A percentile compares a stretch with the other conserved stretches of the same genome.
Evolutionary conservation across 192 early-diverging fungal genomes (phyloP).

Genomic region (Entomortierella beljakovae): DNA sequence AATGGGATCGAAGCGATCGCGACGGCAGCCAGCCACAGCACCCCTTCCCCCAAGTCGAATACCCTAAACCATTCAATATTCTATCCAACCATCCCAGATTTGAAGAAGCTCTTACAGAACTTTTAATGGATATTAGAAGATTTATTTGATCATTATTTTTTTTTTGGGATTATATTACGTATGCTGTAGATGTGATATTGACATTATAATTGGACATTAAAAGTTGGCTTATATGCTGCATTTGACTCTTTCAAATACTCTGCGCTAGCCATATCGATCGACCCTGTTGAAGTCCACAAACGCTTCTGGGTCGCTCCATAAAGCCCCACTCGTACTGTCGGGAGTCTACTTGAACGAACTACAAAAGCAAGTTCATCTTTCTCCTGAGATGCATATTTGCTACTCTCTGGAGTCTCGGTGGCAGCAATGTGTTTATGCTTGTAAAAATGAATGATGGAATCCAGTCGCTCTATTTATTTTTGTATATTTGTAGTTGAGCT

Average conservation of each 20-base stretch:
- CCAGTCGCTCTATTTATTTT: conserved; percentile 11
- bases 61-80: background rate
- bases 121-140: conserved; percentile 20
- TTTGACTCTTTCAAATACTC: background rate
- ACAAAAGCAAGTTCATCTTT: conserved; percentile 15
- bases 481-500: too few relatives aligned
- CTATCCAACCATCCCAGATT: conserved; percentile 7
- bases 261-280: conserved; percentile 4
- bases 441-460: conserved; percentile 26
- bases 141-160: background rate
- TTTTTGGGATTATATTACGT: too few relatives aligned
- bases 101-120: background rate
- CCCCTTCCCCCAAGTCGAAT: background rate
- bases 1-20: too few relatives aligned
- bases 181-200: too few relatives aligned
- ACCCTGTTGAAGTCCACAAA: conserved; percentile 37
- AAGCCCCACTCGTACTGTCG: conserved; percentile 30
- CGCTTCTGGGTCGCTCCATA: conserved; percentile 33
- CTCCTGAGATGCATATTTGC: background rate
- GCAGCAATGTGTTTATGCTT: conserved; percentile 3
- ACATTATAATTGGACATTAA: too few relatives aligned
- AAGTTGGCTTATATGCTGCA: background rate
- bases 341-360: conserved; percentile 20
- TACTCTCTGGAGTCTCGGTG: background rate
- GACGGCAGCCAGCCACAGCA: background rate